Base-by-base conservation (phyloP, 2,329 filamentous ascomycete genomes). In the Neofusicoccum sp. region DNA sequence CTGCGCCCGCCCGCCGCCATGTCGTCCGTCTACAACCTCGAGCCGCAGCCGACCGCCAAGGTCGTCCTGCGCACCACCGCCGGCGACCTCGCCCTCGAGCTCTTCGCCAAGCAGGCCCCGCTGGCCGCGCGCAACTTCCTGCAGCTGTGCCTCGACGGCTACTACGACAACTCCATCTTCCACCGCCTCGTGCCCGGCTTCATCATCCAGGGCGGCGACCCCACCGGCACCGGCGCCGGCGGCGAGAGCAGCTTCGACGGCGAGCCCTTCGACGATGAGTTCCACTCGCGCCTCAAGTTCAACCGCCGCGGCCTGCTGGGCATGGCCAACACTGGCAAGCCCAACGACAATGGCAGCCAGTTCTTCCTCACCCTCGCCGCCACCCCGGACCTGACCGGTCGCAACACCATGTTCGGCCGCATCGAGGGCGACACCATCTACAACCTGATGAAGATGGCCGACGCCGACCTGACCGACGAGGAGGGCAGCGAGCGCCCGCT, bases 341-440 rank as follows among this genome's bases (percentile, higher is more conserved):
- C 84, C 31, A 82, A 93, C 69, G 90, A 90, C 59, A 98, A 98
- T 77, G 90, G 91, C 34, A 96, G 91, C 74, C 95, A 99, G 75
- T 98, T 98, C 81, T 99, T 99, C 79, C 88, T 99, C 63, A 98
- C 95, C 0, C 78, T 99, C 58, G 92, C 86, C 64, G 80, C 81
- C 59, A 92, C 93, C 26, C 87, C 91, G 28, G 92, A 98, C 79
- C 75, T 99, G 69, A 91, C 89, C 67, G 89, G 89, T 56, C 91
- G 90, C 76, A 97, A 97, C 74, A 98, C 95, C 0, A 79, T 98
- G 73, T 98, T 99, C 79, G 95, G 95, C 16, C 83, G 95, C 61
- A 84, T 99, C 45, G 91, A 90, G 36, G 95, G 93, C 30, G 91
- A 98, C 65, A 97, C 93, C 14, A 95, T 99, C 60, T 99, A 96